Conservation (phyloP, 208 protist species). For the Kentomonas sorsogonicus region DNA sequence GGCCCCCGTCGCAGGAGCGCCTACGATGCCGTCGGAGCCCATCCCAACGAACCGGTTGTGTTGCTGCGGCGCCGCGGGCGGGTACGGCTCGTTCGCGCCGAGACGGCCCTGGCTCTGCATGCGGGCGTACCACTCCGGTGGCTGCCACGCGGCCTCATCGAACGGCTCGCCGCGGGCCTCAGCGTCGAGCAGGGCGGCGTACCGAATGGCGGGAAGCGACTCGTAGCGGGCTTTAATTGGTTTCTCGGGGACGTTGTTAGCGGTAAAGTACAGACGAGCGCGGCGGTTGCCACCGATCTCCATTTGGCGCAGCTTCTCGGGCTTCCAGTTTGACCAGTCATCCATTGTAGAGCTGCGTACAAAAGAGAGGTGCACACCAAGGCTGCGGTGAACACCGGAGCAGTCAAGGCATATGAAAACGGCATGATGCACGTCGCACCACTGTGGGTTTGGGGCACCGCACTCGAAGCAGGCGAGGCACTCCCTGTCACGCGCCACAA, state of each 20-base stretch:
- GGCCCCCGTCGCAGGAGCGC: neutral
- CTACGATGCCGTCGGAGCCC: slow-evolving; percentile 18
- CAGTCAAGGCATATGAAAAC: slow-evolving; percentile 90
- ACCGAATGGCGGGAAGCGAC: slow-evolving; percentile 71
- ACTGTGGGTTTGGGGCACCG: slow-evolving; percentile 82
- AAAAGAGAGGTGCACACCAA: slow-evolving; percentile 92
- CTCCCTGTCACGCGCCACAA: slow-evolving; percentile 70
- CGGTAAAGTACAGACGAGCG: slow-evolving; percentile 82
- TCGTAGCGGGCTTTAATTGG: slow-evolving; percentile 75
- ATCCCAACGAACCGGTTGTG: slow-evolving; percentile 53
- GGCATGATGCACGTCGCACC: slow-evolving; percentile 86
- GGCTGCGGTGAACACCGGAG: slow-evolving; percentile 86
- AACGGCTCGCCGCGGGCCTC: slow-evolving; percentile 68
- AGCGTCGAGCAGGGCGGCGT: slow-evolving; percentile 75
- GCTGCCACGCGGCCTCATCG: slow-evolving; percentile 61
- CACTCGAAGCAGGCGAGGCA: slow-evolving; percentile 88
- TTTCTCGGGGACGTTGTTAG: slow-evolving; percentile 46
- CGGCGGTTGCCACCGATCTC: slow-evolving; percentile 86
- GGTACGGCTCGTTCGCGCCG: neutral
- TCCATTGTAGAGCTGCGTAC: slow-evolving; percentile 93
- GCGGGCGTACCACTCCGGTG: slow-evolving; percentile 74
- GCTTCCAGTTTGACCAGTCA: slow-evolving; percentile 86
- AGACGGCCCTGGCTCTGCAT: slow-evolving; percentile 19
- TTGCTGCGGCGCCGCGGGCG: slow-evolving; percentile 34
- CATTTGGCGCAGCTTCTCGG: slow-evolving; percentile 88